Base-by-base conservation (phyloP, 352 stramenopile species). In the Pythium apleroticum region DNA sequence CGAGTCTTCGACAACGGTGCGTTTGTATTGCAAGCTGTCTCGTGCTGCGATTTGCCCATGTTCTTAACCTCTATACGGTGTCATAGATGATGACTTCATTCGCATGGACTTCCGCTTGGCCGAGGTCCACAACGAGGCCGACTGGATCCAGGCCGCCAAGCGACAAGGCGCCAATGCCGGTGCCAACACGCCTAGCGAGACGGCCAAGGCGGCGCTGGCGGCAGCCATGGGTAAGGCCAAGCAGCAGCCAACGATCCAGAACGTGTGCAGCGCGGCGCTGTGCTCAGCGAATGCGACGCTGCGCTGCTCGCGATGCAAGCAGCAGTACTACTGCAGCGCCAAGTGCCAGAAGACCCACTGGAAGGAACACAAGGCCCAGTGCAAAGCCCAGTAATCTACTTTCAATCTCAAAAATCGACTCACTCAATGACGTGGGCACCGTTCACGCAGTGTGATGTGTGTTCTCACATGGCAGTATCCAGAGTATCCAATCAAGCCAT, bases 1-100 rank as follows among this genome's bases (percentile, higher is more conserved):
- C 85, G 87, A 7, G 68, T 96, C 2, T 95, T 93, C 63, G 88
- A 96, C 75, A 91, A 96, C 57, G 86, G 86, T 95, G 39, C 55
- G 75, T 66, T 25, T 17, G 4, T 57, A 20, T 33, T 10, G 30
- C 9, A 33, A 10, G 4, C 33, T 39, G 8, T 17, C 8, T 39
- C 46, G 52, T n/a, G n/a, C n/a, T n/a, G n/a, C n/a, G n/a, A n/a
- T n/a, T n/a, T n/a, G n/a, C n/a, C n/a, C n/a, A n/a, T n/a, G 24
- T 17, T 19, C 27, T 12, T 39, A 8, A 3, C 30, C 19, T n/a
- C 25, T 30, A 4, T 17, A 9, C 19, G 10, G 15, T 31, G 4
- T 37, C 3, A 8, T 52, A 95, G 86, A 95, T 62, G 84, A 95
- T 46, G 82, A 90, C 52, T 95, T 95, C 68, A 70, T 78, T 31